Conservation (phyloP, 73 alveolate species). For the Paramecium octaurelia region DNA sequence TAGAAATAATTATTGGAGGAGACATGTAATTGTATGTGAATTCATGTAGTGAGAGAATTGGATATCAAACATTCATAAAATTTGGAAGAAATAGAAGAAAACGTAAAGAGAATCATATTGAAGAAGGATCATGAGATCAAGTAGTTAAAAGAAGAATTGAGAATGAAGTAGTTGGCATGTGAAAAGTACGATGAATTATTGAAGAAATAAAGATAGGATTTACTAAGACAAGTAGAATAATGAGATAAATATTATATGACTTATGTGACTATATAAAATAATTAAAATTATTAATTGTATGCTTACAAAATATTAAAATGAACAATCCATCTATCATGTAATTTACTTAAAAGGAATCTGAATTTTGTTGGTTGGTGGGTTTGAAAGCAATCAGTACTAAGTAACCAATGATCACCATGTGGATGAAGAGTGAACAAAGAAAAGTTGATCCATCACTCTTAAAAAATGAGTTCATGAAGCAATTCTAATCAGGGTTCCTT, state of each 20-base stretch:
- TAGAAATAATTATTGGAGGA: conserved; percentile 21
- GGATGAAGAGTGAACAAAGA: background rate
- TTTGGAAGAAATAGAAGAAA: conserved; percentile 85
- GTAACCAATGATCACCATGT: background rate
- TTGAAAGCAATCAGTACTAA: background rate
- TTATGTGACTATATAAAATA: background rate
- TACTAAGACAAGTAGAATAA: conserved; percentile 22
- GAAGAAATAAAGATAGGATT: conserved; percentile 89
- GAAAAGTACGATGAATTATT: conserved; percentile 88
- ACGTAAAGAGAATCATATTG: conserved; percentile 80
- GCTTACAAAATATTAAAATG: background rate
- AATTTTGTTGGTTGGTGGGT: conserved; percentile 13
- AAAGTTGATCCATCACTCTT: background rate
- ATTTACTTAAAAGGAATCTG: background rate
- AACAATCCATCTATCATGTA: background rate
- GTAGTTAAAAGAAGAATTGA: conserved; percentile 81
- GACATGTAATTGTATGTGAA: conserved; percentile 33
- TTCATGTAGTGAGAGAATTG: conserved; percentile 60
- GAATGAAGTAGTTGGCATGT: conserved; percentile 74
- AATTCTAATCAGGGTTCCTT: background rate
- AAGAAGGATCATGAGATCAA: conserved; percentile 89
- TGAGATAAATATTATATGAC: conserved; percentile 26
- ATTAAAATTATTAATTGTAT: background rate
- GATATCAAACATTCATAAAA: conserved; percentile 79
- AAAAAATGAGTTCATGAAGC: background rate